These are phyloP conservation scores for Danielozyma ontarioensis DNA, from an alignment of 805 yeast species.

Conservation along the genomic window DNA sequence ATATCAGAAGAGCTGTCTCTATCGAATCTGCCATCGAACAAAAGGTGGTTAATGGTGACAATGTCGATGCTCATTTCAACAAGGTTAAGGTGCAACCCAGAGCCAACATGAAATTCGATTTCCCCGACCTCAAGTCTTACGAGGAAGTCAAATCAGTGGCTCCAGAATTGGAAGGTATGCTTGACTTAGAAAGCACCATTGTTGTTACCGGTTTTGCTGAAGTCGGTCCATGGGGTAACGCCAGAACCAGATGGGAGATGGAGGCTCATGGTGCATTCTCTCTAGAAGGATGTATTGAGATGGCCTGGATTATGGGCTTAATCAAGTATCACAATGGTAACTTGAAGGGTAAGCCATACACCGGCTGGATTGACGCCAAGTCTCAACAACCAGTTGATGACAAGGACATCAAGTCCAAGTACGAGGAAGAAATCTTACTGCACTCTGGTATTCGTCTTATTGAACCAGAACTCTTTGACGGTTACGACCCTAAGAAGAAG, in stretches of 20 bases:
- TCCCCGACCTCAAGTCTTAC: conserved; percentile 83
- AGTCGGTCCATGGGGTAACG: conserved; percentile 99
- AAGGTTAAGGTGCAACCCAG: conserved; percentile 82
- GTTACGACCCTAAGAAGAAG: conserved; percentile 93
- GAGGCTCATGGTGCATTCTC: conserved; percentile 94
- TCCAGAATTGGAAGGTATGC: conserved; percentile 80
- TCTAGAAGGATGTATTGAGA: conserved; percentile 95
- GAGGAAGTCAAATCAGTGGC: conserved; percentile 63
- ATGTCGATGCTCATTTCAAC: conserved; percentile 80
- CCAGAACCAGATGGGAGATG: conserved; percentile 99
- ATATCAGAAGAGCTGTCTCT: conserved; percentile 91
- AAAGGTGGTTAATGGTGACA: conserved; percentile 77
- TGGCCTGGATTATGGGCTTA: conserved; percentile 99
- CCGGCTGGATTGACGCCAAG: conserved; percentile 98
- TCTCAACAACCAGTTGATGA: conserved; percentile 91
- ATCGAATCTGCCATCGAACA: conserved; percentile 89
- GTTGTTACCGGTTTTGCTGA: conserved; percentile 98
- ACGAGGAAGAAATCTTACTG: conserved; percentile 81
- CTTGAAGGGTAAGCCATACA: conserved; percentile 82
- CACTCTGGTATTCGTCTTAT: conserved; percentile 96
- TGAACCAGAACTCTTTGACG: conserved; percentile 91
- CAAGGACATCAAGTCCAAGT: conserved; percentile 85
- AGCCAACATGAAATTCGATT: conserved; percentile 88
- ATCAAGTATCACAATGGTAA: conserved; percentile 93
- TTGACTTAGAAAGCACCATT: conserved; percentile 85